Evolutionary conservation across 2,329 filamentous ascomycete genomes (phyloP).

Genomic region (Dothiorella sarmentorum): DNA sequence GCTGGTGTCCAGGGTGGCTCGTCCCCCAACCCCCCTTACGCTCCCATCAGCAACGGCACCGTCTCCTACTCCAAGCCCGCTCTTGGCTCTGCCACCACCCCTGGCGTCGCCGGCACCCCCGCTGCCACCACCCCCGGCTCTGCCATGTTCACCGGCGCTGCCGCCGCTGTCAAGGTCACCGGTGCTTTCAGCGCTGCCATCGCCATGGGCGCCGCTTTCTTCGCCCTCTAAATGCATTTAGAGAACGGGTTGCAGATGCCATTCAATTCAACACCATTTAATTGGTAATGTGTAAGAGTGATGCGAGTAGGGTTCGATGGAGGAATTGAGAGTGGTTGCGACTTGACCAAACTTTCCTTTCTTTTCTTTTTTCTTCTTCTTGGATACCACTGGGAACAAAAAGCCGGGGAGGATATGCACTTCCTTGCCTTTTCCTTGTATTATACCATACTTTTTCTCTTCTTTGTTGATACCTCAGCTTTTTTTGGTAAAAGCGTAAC

Average conservation of each 20-base stretch:
- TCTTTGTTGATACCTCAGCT: slow-evolving; percentile 11
- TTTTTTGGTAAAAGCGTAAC: slow-evolving; percentile 8
- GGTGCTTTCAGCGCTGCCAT: slow-evolving; percentile 44
- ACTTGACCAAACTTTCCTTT: background rate
- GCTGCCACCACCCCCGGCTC: slow-evolving; percentile 29
- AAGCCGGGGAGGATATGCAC: too few relatives aligned
- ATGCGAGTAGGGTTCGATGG: background rate
- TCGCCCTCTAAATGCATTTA: slow-evolving; percentile 13
- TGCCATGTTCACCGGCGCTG: slow-evolving; percentile 47
- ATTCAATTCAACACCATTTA: background rate
- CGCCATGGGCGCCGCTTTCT: slow-evolving; percentile 16
- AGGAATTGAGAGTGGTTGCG: background rate
- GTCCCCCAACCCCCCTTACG: slow-evolving; percentile 24
- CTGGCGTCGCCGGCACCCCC: slow-evolving; percentile 25
- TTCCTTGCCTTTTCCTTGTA: background rate
- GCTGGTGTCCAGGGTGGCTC: slow-evolving; percentile 19
- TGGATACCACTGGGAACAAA: background rate
- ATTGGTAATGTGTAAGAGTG: slow-evolving; percentile 13
- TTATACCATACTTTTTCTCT: slow-evolving; percentile 10
- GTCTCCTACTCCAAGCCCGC: slow-evolving; percentile 27
- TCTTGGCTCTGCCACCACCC: slow-evolving; percentile 22
- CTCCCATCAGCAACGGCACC: slow-evolving; percentile 30
- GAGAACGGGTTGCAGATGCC: background rate
- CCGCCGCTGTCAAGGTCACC: slow-evolving; percentile 44
- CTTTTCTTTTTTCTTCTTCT: background rate